A percentile compares a stretch with the other conserved stretches of the same genome.
Evolutionary conservation across 2,329 filamentous ascomycete genomes (phyloP).

Genomic region (Colletotrichum liaoningense): DNA sequence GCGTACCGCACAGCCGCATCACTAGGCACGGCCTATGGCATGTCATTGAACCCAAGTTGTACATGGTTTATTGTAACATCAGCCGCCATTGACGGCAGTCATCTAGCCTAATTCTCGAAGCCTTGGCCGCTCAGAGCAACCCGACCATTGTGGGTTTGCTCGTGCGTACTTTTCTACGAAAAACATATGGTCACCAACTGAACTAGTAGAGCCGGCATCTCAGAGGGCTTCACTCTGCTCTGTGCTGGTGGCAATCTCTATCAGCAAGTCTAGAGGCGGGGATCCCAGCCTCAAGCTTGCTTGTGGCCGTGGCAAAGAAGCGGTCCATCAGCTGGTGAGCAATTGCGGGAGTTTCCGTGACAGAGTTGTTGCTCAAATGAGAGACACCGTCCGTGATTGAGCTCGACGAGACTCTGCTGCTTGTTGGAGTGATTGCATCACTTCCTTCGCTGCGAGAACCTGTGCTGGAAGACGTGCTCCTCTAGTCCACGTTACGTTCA

Average conservation of each 20-base stretch:
- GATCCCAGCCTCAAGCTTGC: background rate
- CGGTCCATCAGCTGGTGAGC: constrained; percentile 23
- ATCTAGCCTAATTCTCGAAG: constrained; percentile 9
- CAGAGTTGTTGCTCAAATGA: constrained; percentile 27
- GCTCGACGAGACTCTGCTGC: constrained; percentile 30
- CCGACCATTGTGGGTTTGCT: background rate
- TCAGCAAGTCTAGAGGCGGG: background rate
- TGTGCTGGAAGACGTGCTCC: constrained; percentile 28
- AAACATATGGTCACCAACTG: background rate
- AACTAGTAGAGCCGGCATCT: background rate
- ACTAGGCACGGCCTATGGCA: too few species aligned
- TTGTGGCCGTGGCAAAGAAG: constrained; percentile 14
- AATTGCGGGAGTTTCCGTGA: constrained; percentile 24
- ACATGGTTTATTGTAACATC: constrained; percentile 1
- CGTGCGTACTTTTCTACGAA: background rate
- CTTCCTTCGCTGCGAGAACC: constrained; percentile 24
- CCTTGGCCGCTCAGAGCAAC: background rate
- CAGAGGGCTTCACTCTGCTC: background rate
- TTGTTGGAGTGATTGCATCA: constrained; percentile 12
- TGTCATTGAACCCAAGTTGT: too few species aligned
- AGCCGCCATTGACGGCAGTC: constrained; percentile 3
- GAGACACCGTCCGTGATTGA: constrained; percentile 18
- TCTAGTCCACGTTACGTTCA: constrained; percentile 34
- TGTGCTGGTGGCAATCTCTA: background rate
- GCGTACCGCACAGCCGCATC: too few species aligned